Conservation (phyloP, 768 basidiomycete species). For the Trichaptum fuscoviolaceum region DNA sequence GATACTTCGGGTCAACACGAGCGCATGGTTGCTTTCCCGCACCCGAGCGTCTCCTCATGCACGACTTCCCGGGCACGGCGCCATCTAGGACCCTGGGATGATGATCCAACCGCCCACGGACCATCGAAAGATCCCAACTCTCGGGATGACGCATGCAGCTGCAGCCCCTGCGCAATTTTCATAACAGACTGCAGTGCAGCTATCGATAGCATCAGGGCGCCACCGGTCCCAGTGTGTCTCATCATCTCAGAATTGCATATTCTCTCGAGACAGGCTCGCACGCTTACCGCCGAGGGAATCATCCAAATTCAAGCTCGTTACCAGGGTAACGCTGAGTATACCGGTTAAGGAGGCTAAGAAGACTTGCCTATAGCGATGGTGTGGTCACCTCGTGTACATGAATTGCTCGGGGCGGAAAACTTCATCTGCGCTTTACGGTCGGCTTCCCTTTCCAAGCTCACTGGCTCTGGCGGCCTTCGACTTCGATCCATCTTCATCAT, state of each 20-base stretch:
- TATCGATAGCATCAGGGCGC: background rate
- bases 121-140: background rate
- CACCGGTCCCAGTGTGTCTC: background rate
- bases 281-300: background rate
- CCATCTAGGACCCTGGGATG: background rate
- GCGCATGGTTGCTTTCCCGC: background rate
- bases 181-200: background rate
- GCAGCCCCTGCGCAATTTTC: constrained; percentile 1
- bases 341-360: background rate
- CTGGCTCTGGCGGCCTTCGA: too few relatives aligned
- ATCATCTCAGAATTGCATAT: background rate
- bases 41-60: background rate
- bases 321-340: background rate
- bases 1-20: background rate
- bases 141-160: background rate
- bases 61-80: background rate
- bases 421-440: background rate
- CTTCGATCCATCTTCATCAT: background rate
- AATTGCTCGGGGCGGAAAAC: background rate
- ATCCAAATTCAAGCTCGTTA: background rate
- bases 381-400: background rate
- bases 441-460: background rate
- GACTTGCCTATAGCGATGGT: background rate
- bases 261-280: background rate
- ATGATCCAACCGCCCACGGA: background rate